phyloP scores from a whole-genome alignment of 352 stramenopile species.

The Globisporangium paroecandrum region DNA sequence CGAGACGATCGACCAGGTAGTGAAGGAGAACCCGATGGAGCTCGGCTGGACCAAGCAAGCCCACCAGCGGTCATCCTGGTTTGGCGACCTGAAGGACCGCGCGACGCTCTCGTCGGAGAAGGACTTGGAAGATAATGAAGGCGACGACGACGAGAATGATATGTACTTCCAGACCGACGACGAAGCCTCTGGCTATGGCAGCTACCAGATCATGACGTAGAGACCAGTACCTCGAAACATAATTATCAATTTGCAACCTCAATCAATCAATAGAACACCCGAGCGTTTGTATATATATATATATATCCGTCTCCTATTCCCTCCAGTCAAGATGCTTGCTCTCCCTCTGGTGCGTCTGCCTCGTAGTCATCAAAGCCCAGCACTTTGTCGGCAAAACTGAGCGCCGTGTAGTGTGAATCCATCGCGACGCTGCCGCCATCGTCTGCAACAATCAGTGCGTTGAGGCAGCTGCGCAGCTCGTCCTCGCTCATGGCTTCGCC shows the following conservation, averaged over 20 bases:
- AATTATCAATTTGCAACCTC: not conserved
- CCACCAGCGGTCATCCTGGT: conserved; percentile 11
- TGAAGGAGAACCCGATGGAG: conserved; percentile 22
- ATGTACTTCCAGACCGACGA: conserved; percentile 26
- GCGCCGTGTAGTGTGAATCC: conserved; percentile 50
- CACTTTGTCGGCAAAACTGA: conserved; percentile 80
- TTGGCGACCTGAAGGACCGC: conserved; percentile 7
- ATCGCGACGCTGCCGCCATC: conserved; percentile 23
- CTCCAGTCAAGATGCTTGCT: not conserved
- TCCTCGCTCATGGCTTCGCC: conserved; percentile 80
- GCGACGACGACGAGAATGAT: conserved; percentile 14
- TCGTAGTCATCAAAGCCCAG: conserved; percentile 89
- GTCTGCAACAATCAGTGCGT: conserved; percentile 54
- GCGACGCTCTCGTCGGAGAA: not conserved
- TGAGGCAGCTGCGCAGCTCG: conserved; percentile 79
- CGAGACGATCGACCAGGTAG: conserved; percentile 14
- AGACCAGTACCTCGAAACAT: not conserved
- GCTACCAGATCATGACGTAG: conserved; percentile 25
- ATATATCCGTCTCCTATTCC: not conserved
- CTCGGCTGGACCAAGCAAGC: conserved; percentile 19
- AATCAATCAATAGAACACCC: not conserved
- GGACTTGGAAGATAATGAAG: not conserved
- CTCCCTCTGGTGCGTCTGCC: not conserved
- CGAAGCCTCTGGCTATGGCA: conserved; percentile 16
- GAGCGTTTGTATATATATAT: not conserved